Evolutionary conservation across 2,329 filamentous ascomycete species (phyloP).

Genomic region (Colletotrichum sp.): DNA sequence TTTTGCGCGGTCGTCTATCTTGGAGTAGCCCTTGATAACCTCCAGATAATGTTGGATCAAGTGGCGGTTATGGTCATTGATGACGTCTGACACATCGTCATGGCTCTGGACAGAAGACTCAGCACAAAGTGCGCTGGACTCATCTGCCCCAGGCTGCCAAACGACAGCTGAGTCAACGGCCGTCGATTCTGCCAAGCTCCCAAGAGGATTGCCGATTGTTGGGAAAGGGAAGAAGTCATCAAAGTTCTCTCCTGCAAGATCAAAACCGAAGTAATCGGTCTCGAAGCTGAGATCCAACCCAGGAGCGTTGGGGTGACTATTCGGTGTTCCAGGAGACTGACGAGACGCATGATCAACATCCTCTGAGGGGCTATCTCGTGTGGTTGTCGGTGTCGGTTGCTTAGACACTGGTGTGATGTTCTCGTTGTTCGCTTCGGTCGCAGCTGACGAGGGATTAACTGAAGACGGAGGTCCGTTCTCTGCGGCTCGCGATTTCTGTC

Average conservation of each 20-base stretch:
- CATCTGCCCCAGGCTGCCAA: background rate
- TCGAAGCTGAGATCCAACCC: background rate
- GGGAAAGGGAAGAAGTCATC: background rate
- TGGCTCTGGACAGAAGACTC: background rate
- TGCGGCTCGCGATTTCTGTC: background rate
- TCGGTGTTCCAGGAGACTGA: background rate
- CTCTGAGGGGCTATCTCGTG: rapidly evolving
- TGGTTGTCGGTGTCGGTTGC: background rate
- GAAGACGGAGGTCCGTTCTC: background rate
- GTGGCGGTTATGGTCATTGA: background rate
- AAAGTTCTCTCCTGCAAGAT: background rate
- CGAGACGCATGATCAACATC: background rate
- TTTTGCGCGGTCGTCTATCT: background rate
- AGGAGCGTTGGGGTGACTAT: rapidly evolving
- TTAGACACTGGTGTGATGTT: background rate
- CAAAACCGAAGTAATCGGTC: background rate
- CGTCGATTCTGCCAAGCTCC: rapidly evolving
- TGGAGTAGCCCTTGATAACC: background rate
- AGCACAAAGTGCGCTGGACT: rapidly evolving
- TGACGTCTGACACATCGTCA: background rate
- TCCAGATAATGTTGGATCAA: background rate
- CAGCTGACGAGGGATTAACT: background rate
- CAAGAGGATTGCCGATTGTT: background rate
- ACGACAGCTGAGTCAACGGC: background rate
- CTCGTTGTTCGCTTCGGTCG: background rate